Base-by-base conservation (phyloP, 2,329 filamentous ascomycete genomes). In the Botrytis fragariae region DNA sequence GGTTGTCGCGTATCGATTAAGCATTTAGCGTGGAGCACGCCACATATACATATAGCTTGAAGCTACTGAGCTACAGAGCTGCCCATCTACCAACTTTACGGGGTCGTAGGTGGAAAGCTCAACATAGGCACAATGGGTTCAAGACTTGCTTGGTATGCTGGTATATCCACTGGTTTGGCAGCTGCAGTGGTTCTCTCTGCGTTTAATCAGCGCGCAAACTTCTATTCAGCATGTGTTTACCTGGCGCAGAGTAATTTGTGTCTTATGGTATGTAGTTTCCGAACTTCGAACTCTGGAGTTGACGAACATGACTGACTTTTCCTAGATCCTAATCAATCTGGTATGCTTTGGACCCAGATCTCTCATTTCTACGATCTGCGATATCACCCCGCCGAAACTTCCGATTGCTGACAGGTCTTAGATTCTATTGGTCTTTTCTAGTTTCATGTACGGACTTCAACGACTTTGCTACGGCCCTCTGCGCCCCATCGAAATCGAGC, bases 141-240 rank as follows among this genome's bases (percentile, higher is more conserved):
- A 29, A 75, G 77, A 48, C 74, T 87, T 85, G 84, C 85, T 83
- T 82, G 83, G 75, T 87, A 88, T 79, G 82, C 85, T 78, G 85
- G 85, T 82, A 86, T 87, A 83, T 98, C 95, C 72, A 91, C 92
- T 82, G 91, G 91, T 83, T 90, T 97, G 81, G 95, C 95, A 79
- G 92, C 90, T 77, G 89, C 90, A 79, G 94, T 97, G 74, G 87
- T 98, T 74, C 84, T 97, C 74, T 96, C 95, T 81, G 95, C 96
- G 75, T 95, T 98, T 83, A 92, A 96, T 81, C 93, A 98, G 84
- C 90, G 96, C 77, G 92, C 96, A 76, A 99, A 99, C 84, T 99
- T 98, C 87, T 99, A 99, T 85, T 97, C 95, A 72, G 95, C 96
- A 77, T 96, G 94, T 84, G 96, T 99, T 67, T 97, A 98, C 84